These are phyloP conservation scores for Hermanozyma aechmeae DNA, from an alignment of 805 yeast species.

Conservation along the genomic window DNA sequence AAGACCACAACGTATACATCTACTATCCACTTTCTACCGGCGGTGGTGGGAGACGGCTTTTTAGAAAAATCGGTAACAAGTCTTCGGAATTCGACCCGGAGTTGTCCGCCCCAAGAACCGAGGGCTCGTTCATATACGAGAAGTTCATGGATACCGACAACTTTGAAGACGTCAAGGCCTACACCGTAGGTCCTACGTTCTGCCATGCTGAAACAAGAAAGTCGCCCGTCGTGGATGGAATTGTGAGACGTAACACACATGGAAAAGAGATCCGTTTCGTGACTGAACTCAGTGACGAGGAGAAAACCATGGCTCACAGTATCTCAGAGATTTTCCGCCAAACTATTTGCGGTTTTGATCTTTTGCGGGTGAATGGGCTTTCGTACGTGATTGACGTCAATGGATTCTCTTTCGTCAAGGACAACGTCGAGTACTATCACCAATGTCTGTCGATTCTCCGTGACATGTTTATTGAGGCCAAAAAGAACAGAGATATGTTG, in stretches of 20 bases:
- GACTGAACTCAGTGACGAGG: slow-evolving; percentile 69
- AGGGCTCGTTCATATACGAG: slow-evolving; percentile 89
- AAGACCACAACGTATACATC: slow-evolving; percentile 92
- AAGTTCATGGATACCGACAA: slow-evolving; percentile 96
- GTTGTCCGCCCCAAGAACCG: slow-evolving; percentile 64
- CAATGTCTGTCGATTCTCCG: slow-evolving; percentile 70
- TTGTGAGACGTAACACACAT: slow-evolving; percentile 92
- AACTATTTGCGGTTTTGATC: slow-evolving; percentile 94
- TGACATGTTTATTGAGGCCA: slow-evolving; percentile 54
- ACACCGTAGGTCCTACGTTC: slow-evolving; percentile 83
- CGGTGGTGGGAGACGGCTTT: slow-evolving; percentile 93
- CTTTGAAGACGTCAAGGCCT: slow-evolving; percentile 97
- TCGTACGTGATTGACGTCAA: slow-evolving; percentile 95
- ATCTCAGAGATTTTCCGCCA: slow-evolving; percentile 77
- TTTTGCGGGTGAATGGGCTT: slow-evolving; percentile 78
- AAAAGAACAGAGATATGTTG: slow-evolving; percentile 29
- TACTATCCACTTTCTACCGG: slow-evolving; percentile 85
- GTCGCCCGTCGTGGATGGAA: slow-evolving; percentile 99
- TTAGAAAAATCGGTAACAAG: slow-evolving; percentile 94
- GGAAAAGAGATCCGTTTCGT: slow-evolving; percentile 94
- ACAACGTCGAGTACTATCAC: slow-evolving; percentile 79
- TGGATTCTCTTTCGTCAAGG: slow-evolving; percentile 96
- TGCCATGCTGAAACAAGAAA: slow-evolving; percentile 99
- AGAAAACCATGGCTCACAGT: slow-evolving; percentile 68
- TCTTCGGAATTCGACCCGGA: slow-evolving; percentile 91